Evolutionary conservation across 2,329 filamentous ascomycete genomes (phyloP), one percentile per base, ranked within the genome.

Genomic region (Colletotrichum musicola): DNA sequence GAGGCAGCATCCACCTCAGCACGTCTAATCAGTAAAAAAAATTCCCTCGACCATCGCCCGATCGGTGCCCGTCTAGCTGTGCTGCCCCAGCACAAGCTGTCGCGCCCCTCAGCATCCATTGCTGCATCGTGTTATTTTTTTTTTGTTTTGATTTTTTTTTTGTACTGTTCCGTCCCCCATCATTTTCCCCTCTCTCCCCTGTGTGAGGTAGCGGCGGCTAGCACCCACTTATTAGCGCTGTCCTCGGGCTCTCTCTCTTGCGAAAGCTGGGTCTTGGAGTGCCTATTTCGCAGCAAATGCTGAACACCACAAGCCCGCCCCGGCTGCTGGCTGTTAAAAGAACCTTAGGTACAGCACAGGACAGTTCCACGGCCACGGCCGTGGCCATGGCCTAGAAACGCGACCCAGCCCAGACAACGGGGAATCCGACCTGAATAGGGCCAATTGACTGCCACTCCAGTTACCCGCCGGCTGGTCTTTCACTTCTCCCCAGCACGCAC

Each of bases 1-100:
- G 62, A 59, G 27, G 25, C 25, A 30, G 65, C 65, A 68, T 65
- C 65, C 65, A 68, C 65, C 54, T 54, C 65, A 68, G 65, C 40
- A 49, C 54, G 44, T 46, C 65, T 59, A 60, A 68, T 65, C 65
- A 68, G 65, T 68, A 56, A 64, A 49, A 64, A 49, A 55, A 46
- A 49, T 20, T 35, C 35, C 38, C 49, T 64, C 61, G 59, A 63
- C 22, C 50, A 60, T 62, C 49, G 63, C 63, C 57, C 63, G 57
- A 66, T 62, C 63, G 40, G 40, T 42, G 13, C 53, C 51, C 25
- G 59, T 44, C 44, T 38, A 51, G 22, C 59, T 67, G 20, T 57
- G 40, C 20, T 30, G 54, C 49, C 50, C 53, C 64, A 53, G 44
- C 35, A 20, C 20, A 22, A 9, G 38, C 38, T 54, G 27, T 27